Base-by-base conservation (phyloP, 371 early-diverging fungal genomes). In the Syncephalastrum sp. region DNA sequence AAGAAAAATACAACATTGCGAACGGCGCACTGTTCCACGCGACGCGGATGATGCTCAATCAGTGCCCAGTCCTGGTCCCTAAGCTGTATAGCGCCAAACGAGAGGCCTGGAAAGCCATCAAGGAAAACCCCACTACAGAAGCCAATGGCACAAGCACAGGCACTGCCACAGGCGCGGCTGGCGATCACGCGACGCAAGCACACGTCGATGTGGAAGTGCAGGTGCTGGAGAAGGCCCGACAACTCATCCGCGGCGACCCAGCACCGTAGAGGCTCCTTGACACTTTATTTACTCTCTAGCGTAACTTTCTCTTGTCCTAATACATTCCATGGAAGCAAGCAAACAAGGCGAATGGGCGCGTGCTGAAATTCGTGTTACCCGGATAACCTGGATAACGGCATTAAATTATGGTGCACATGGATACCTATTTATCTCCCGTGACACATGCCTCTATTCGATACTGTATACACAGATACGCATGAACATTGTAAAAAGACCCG, bases 21-120 rank as follows among this genome's bases (percentile, higher is more conserved):
- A 77, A 72, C 50, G 78, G 75, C 14, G 69, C 67, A 1, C 27
- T 74, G 27, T 65, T 77, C 23, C 78, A 77, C 29, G 60, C 69
- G 7, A 61, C 72, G 8, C 56, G 75, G 42, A 49, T 77, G 4
- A 55, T 72, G 25, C 69, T 70, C 41, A 52, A 57, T 6, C 45
- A 42, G 0, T 63, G 69, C 12, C 70, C 78, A 7, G 54, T 57
- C 7, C 51, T 74, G 24, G 65, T 77, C 25, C 65, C 69, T 19
- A 60, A 67, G 25, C 60, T 77, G 5, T 77, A 74, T 38, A 19
- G 29, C 3, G 50, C 59, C 21, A 77, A 74, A 60, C 69, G 69
- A 47, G 74, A 77, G 3, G 43, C 64, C 6, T 74, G 67, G 19
- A 53, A 60, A 29, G 44, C 53, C 10, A 16, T 53, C 0, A 56